Evolutionary conservation across 176 grass and related monocot species (phyloP), one percentile per base, ranked within the genome.

Genomic region (Microstegium vimineum): DNA sequence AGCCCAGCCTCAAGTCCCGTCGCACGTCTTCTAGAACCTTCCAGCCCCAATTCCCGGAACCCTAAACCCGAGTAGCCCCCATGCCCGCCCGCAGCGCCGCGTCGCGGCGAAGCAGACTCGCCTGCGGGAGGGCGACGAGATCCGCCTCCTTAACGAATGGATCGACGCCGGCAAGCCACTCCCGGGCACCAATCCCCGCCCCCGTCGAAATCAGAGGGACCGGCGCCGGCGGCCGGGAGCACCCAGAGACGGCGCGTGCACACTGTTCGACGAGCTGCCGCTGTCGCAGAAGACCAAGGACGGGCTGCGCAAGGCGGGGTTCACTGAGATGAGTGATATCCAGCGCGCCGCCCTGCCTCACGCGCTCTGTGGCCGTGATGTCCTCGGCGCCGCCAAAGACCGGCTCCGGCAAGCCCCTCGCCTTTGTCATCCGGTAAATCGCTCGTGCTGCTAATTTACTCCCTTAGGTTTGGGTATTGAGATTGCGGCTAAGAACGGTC

Each of bases 321-420:
- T 85, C 79, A 83, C 46, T 47, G 89, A 93, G 86, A 95, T 98
- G 95, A 98, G 92, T 68, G 89, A 98, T 42, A 93, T 98, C 71
- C 95, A 95, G 89, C 84, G 92, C 64, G 89, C 95, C 27, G 91
- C 95, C 3, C 61, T 98, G 72, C 95, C 95, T 2, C 95, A 93
- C 77, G 86, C 92, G 20, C 72, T 98, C 32, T 98, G 95, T 41
- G 92, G 92, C 40, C 90, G 87, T 31, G 92, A 98, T 72, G 54
- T 98, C 62, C 87, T 98, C n/a, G 95, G 95, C 20, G 92, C 92
- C 4, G 87, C 95, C 22, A 98, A n/a, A 95, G 82, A 95, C 95
- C 14, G 95, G 95, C 5, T 95, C 92, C 20, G 95, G 95, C 73
- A 98, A 98, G 84, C 95, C 95, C 62, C 87, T 98, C 12, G 89